Evolutionary conservation across 2,329 filamentous ascomycete species (phyloP).

Genomic region (Aureobasidium vineae): DNA sequence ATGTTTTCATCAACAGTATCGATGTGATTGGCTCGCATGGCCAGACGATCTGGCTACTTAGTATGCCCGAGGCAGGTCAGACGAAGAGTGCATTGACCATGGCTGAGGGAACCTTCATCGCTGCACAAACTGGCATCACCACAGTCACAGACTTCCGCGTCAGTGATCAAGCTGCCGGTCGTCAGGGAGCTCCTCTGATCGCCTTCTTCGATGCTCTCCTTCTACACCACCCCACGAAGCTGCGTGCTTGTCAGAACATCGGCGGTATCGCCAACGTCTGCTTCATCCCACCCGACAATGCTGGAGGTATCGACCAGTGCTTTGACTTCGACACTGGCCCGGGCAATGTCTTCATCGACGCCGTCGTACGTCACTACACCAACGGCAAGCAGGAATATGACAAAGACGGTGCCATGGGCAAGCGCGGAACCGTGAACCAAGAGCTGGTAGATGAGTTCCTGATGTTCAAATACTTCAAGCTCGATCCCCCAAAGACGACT

Average conservation of each 20-base stretch:
- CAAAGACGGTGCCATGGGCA: conserved; percentile 37
- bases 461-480: conserved; percentile 50
- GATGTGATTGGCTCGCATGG: conserved; percentile 59
- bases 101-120: conserved; percentile 58
- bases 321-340: conserved; percentile 39
- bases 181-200: conserved; percentile 57
- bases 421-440: conserved; percentile 35
- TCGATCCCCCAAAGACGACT: conserved; percentile 57
- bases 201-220: conserved; percentile 58
- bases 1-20: conserved; percentile 48
- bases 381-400: conserved; percentile 38
- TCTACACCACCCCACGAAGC: conserved; percentile 56
- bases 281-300: conserved; percentile 55
- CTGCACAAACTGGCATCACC: conserved; percentile 56
- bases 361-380: conserved; percentile 36
- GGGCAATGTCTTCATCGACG: conserved; percentile 40
- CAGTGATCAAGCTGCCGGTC: conserved; percentile 56
- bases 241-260: conserved; percentile 61
- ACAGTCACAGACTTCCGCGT: conserved; percentile 59
- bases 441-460: conserved; percentile 37
- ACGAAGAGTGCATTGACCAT: conserved; percentile 54
- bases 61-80: conserved; percentile 52
- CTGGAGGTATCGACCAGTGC: conserved; percentile 34
- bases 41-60: conserved; percentile 58
- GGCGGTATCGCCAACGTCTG: conserved; percentile 61